Evolutionary conservation across 257 asterid species (phyloP).

Genomic region (Jacaranda mimosifolia): DNA sequence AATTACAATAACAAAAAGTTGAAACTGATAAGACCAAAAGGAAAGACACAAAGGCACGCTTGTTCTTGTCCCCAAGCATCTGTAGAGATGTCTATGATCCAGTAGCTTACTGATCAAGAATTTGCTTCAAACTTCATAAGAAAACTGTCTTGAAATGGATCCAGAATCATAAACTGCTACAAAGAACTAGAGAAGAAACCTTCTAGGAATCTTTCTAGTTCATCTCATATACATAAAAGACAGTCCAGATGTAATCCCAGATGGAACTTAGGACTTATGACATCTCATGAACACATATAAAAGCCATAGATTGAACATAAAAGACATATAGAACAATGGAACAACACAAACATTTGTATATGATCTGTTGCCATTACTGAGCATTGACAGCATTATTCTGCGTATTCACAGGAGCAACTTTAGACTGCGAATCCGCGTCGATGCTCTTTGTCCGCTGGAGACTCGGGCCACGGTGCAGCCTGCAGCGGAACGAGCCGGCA

Average conservation of each 20-base stretch:
- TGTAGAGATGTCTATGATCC: neutral
- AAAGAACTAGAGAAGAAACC: neutral
- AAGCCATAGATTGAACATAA: neutral
- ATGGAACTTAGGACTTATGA: neutral
- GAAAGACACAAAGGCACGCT: neutral
- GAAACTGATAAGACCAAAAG: slow-evolving; percentile 19
- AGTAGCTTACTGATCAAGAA: neutral
- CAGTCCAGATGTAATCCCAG: neutral
- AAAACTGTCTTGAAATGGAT: neutral
- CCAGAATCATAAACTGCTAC: neutral
- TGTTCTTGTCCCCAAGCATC: neutral
- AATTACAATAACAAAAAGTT: neutral
- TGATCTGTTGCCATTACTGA: slow-evolving; percentile 7
- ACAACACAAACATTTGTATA: neutral
- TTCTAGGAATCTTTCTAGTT: neutral
- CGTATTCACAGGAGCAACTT: slow-evolving; percentile 29
- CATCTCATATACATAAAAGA: slow-evolving; percentile 2
- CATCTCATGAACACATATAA: neutral
- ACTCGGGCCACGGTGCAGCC: slow-evolving; percentile 70
- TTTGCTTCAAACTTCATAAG: slow-evolving; percentile 1
- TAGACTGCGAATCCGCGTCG: slow-evolving; percentile 48
- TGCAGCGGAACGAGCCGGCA: slow-evolving; percentile 80
- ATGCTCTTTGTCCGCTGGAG: slow-evolving; percentile 72
- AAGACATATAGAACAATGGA: no score
- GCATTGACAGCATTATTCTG: slow-evolving; percentile 40